A percentile compares a stretch with the other conserved stretches of the same genome.
Conservation (phyloP, 164 flowering plant genomes). For the Santalum album region DNA sequence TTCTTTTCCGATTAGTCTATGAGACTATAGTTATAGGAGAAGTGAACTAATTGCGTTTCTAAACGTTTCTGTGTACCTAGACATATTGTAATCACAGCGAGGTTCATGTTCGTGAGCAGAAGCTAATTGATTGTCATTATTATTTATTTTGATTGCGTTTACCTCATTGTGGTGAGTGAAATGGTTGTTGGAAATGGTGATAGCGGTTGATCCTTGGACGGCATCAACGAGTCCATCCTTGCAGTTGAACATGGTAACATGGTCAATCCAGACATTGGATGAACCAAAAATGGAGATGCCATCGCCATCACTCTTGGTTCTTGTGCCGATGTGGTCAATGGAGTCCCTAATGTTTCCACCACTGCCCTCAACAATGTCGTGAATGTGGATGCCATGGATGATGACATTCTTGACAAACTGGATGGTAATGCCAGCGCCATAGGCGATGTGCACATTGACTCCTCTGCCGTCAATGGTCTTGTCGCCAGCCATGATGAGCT, state of each 20-base stretch:
- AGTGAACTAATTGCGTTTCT: too few relatives aligned
- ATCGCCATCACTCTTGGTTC: constrained; percentile 56
- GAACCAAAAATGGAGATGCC: constrained; percentile 55
- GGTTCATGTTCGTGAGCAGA: too few relatives aligned
- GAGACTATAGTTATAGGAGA: too few relatives aligned
- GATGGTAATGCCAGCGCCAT: constrained; percentile 47
- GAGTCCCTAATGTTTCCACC: constrained; percentile 60
- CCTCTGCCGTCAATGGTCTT: constrained; percentile 59
- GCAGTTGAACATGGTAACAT: constrained; percentile 47
- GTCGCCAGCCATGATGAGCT: constrained; percentile 32
- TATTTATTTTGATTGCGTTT: neutral
- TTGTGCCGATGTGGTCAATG: constrained; percentile 27
- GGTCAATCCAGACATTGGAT: constrained; percentile 59
- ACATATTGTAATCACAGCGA: too few relatives aligned
- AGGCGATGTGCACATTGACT: constrained; percentile 32
- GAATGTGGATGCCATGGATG: constrained; percentile 47
- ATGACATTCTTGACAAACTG: constrained; percentile 50
- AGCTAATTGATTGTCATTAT: neutral
- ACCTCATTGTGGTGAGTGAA: constrained; percentile 66
- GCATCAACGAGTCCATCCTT: constrained; percentile 59
- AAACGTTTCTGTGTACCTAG: too few relatives aligned
- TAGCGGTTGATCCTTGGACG: constrained; percentile 53
- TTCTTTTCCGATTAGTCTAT: too few relatives aligned
- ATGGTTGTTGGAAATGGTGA: constrained; percentile 76
- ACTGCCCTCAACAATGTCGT: constrained; percentile 24